phyloP scores from a whole-genome alignment of 441 rosid genomes.

The Macaranga tanarius region DNA sequence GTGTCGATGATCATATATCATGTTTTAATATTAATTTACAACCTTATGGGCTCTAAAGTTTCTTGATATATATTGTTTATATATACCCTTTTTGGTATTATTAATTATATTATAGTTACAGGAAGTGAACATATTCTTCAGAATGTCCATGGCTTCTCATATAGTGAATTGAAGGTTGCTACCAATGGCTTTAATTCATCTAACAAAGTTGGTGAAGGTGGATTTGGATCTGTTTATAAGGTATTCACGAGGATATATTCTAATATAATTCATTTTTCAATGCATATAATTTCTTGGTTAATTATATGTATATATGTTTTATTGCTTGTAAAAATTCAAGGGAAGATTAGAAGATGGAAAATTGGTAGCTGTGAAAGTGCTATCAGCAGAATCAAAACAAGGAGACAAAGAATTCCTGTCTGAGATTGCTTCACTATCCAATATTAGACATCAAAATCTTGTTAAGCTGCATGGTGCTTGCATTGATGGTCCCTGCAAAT shows the following conservation, averaged over 20 bases:
- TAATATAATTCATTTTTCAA: not conserved
- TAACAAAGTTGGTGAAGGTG: slow-evolving; percentile 53
- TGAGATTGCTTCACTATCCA: slow-evolving; percentile 45
- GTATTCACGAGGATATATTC: slow-evolving; percentile 16
- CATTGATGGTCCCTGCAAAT: slow-evolving; percentile 39
- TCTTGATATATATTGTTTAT: too few relatives aligned
- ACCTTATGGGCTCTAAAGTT: not conserved
- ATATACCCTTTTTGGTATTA: not conserved
- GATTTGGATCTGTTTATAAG: slow-evolving; percentile 52
- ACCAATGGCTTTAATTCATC: slow-evolving; percentile 38
- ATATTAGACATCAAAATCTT: slow-evolving; percentile 44
- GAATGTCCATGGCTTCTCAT: slow-evolving; percentile 30
- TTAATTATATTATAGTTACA: not conserved
- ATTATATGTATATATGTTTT: too few relatives aligned
- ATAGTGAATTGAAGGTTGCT: slow-evolving; percentile 33
- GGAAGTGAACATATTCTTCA: slow-evolving; percentile 21
- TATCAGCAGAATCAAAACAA: slow-evolving; percentile 47
- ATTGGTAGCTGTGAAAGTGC: slow-evolving; percentile 42
- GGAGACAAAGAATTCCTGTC: slow-evolving; percentile 46
- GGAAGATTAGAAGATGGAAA: slow-evolving; percentile 45
- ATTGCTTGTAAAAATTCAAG: slow-evolving; percentile 18
- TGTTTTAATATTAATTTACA: not conserved
- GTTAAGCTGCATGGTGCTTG: slow-evolving; percentile 48
- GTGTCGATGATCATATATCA: too few relatives aligned
- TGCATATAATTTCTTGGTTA: too few relatives aligned